Evolutionary conservation across 768 basidiomycete genomes (phyloP), one percentile per base, ranked within the genome.

Genomic region (Collybia sordida): DNA sequence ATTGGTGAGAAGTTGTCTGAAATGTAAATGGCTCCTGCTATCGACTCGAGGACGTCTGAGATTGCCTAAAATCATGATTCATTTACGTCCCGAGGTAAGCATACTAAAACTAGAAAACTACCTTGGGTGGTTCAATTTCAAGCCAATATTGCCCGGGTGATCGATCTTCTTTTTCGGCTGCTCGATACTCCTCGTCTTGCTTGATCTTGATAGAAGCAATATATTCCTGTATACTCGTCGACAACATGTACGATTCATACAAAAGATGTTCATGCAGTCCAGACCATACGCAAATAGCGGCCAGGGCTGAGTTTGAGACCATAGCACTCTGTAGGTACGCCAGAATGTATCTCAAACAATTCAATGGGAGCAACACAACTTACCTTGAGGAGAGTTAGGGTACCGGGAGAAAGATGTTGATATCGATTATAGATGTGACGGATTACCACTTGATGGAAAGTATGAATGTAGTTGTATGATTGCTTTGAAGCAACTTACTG

Each of bases 231-330:
- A 93, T 83, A 40, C 69, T 68, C 8, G 59, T 65, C 15, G 72
- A 72, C 8, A 90, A 66, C 11, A 75, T 68, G 36, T 75, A 69
- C 3, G 84, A 83, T 46, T 82, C 81, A 45, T 80, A 75, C 41
- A 79, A 70, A 22, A 93, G 67, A 64, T 85, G 70, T 37, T 82
- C 67, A 50, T 89, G 71, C 47, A 94, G 68, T 27, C 85, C 85
- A 46, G 79, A 78, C 55, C 76, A 77, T 15, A 93, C 82, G 56
- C 87, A 90, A 50, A 93, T 65, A 2, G 90, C 86, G 34, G 86
- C 89, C 37, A 93, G 71, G 15, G 86, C 74, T 24, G 82, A 78
- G 64, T 93, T 93, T 3, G 88, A 90, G 22, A 93, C 90, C 90
- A 93, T 93, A 6, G 88, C 86, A 23, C 82, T 80, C 91, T 93